phyloP scores from a whole-genome alignment of 768 basidiomycete genomes.

The Xanthoconium purpureum region DNA sequence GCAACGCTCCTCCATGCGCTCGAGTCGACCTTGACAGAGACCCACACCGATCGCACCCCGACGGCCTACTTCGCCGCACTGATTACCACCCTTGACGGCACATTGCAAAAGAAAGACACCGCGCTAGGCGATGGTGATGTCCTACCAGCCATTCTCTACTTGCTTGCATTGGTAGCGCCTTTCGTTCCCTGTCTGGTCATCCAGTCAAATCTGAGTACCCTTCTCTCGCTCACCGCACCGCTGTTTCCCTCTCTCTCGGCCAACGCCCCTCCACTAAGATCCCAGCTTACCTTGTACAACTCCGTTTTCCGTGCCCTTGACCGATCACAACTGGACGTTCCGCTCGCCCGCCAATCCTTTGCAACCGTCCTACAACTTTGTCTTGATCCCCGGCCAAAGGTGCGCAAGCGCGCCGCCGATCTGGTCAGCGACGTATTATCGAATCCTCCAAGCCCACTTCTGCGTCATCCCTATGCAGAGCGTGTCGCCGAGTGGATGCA shows the following conservation, averaged over 20 bases:
- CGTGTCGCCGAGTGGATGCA: slow-evolving; percentile 79
- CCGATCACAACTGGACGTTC: slow-evolving; percentile 62
- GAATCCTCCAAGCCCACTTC: slow-evolving; percentile 71
- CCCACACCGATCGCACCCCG: slow-evolving; percentile 61
- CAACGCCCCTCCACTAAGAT: slow-evolving; percentile 80
- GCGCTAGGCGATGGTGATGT: slow-evolving; percentile 69
- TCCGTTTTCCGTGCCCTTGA: slow-evolving; percentile 69
- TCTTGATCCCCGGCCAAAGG: slow-evolving; percentile 89
- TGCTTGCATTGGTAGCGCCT: slow-evolving; percentile 32
- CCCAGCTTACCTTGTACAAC: slow-evolving; percentile 77
- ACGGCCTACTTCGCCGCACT: slow-evolving; percentile 96
- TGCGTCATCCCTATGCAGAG: slow-evolving; percentile 82
- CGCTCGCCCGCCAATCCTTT: slow-evolving; percentile 76
- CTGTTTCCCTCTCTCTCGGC: slow-evolving; percentile 65
- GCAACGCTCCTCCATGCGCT: slow-evolving; percentile 82
- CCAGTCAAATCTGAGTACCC: slow-evolving; percentile 65
- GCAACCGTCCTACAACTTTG: slow-evolving; percentile 79
- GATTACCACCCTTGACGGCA: slow-evolving; percentile 78
- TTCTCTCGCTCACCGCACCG: slow-evolving; percentile 73
- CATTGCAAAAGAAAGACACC: slow-evolving; percentile 57
- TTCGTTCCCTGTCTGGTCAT: slow-evolving; percentile 78
- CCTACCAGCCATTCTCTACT: slow-evolving; percentile 34
- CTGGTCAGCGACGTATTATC: slow-evolving; percentile 74
- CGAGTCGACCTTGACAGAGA: slow-evolving; percentile 75
- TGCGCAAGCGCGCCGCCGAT: slow-evolving; percentile 87